These are phyloP conservation scores for Cardiospermum halicacabum DNA, from an alignment of 345 rosid species.

Conservation along the genomic window DNA sequence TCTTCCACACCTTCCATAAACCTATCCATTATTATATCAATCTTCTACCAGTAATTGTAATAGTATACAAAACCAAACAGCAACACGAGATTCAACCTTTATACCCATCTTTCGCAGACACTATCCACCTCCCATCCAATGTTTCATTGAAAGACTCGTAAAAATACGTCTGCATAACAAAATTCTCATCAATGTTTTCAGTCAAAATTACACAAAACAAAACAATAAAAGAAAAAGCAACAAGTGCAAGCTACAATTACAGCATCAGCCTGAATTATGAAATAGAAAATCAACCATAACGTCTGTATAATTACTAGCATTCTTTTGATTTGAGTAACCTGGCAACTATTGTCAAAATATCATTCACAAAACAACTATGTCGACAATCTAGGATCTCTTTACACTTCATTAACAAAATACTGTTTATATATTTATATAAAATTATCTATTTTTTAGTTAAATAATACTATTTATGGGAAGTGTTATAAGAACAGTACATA, in stretches of 20 bases:
- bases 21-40: no score
- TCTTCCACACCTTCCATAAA: conserved; percentile 48
- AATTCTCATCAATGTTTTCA: no score
- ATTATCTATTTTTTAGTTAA: no score
- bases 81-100: conserved; percentile 10
- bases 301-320: not conserved
- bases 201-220: no score
- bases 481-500: no score
- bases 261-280: conserved; percentile 19
- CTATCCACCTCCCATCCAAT: conserved; percentile 31
- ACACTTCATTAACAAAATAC: not conserved
- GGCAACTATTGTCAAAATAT: not conserved
- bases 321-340: conserved; percentile 7
- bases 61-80: no score
- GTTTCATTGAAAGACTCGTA: conserved; percentile 30
- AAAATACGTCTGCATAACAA: conserved; percentile 19
- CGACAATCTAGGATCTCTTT: conserved; percentile 5
- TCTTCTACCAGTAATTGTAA: no score
- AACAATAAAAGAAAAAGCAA: not conserved
- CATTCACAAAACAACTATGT: not conserved
- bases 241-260: conserved; percentile 4
- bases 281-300: conserved; percentile 10
- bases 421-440: not conserved
- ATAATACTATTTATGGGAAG: no score
- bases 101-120: conserved; percentile 27